Percentiles rank a stretch among this genome's conserved stretches.
These are phyloP conservation scores for Colletotrichum higginsianum DNA, from an alignment of 2,329 filamentous ascomycete species.

Conservation along the genomic window DNA sequence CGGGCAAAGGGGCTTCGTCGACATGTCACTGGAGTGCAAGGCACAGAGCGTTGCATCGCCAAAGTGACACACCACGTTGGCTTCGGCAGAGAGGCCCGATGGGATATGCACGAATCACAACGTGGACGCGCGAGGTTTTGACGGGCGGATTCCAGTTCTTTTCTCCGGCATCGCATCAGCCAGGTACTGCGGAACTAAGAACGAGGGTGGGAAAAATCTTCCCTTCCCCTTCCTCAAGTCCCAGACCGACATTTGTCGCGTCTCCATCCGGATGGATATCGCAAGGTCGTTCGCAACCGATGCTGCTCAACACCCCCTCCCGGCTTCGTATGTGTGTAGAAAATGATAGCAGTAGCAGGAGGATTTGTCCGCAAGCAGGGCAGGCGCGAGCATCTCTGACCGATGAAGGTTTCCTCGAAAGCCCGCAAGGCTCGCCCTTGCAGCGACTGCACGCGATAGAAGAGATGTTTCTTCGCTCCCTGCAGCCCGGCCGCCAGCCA, in stretches of 20 bases:
- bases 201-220: slow-evolving; percentile 2
- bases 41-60: slow-evolving; percentile 39
- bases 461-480: slow-evolving; percentile 40
- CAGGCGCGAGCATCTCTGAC: background rate
- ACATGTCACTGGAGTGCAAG: slow-evolving; percentile 30
- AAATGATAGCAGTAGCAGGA: slow-evolving; percentile 2
- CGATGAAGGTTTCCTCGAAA: slow-evolving; percentile 17
- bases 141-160: slow-evolving; percentile 17
- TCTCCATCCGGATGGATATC: slow-evolving; percentile 17
- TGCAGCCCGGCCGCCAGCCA: slow-evolving; percentile 27
- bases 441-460: slow-evolving; percentile 33
- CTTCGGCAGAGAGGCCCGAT: slow-evolving; percentile 34
- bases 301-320: background rate
- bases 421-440: slow-evolving; percentile 37
- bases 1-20: slow-evolving; percentile 12
- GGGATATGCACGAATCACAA: slow-evolving; percentile 41
- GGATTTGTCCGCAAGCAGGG: background rate
- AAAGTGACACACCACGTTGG: slow-evolving; percentile 33
- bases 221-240: slow-evolving; percentile 1
- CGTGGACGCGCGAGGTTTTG: slow-evolving; percentile 17
- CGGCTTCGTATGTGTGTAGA: slow-evolving; percentile 3
- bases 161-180: slow-evolving; percentile 23
- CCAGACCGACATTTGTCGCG: slow-evolving; percentile 41
- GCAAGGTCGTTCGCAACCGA: background rate
- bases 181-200: background rate